Evolutionary conservation across 768 basidiomycete genomes (phyloP).

Genomic region (Leccinum olivaceopallidum): DNA sequence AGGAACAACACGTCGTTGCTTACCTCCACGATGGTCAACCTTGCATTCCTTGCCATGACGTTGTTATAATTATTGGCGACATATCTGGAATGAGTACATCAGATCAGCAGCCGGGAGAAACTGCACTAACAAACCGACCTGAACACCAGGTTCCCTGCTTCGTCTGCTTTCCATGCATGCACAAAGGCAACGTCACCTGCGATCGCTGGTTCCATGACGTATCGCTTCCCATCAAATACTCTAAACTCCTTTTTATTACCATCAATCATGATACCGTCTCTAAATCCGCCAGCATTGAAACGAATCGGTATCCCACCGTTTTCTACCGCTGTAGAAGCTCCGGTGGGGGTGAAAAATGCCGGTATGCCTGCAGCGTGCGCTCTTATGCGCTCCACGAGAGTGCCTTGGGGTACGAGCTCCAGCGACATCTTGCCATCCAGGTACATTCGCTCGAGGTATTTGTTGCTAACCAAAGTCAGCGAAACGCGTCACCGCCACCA

Average conservation of each 20-base stretch:
- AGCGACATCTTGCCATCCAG: constrained; percentile 77
- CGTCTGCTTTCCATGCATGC: constrained; percentile 90
- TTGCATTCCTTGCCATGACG: constrained; percentile 85
- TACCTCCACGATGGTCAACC: constrained; percentile 87
- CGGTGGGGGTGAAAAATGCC: constrained; percentile 87
- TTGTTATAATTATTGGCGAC: constrained; percentile 77
- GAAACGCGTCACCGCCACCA: neutral
- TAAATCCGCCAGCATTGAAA: constrained; percentile 71
- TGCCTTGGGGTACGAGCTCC: constrained; percentile 91
- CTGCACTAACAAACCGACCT: constrained; percentile 46
- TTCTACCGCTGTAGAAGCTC: constrained; percentile 77
- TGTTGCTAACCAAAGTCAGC: constrained; percentile 53
- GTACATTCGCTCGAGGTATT: constrained; percentile 78
- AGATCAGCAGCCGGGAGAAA: neutral
- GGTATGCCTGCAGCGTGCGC: constrained; percentile 93
- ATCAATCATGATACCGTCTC: constrained; percentile 64
- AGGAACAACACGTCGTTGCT: constrained; percentile 7
- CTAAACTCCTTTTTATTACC: constrained; percentile 77
- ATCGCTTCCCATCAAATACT: constrained; percentile 75
- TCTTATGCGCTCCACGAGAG: constrained; percentile 82
- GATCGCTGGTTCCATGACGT: constrained; percentile 74
- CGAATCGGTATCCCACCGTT: constrained; percentile 73
- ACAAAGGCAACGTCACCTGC: constrained; percentile 80
- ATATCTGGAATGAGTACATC: constrained; percentile 48
- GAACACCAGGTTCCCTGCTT: constrained; percentile 86